These are phyloP conservation scores for Myxozyma sirexii DNA, from an alignment of 805 yeast species.

Conservation along the genomic window DNA sequence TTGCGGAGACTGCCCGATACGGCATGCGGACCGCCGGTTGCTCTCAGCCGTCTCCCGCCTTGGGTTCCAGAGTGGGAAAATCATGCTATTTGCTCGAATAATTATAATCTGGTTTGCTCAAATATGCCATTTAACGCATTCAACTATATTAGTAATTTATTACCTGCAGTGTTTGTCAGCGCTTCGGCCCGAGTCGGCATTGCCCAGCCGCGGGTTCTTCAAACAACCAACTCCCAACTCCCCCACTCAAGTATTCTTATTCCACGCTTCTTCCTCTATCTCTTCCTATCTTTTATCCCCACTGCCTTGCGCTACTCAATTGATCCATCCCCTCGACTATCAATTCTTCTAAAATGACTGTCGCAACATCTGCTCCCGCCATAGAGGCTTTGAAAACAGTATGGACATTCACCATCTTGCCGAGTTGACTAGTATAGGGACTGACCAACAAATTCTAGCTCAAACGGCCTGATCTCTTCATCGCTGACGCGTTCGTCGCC, in stretches of 20 bases:
- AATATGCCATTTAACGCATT: not conserved
- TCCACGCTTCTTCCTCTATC: not conserved
- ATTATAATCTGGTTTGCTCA: not conserved
- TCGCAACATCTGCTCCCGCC: slow-evolving; percentile 5
- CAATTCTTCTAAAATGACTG: not conserved
- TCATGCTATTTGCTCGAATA: not conserved
- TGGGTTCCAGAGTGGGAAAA: no score
- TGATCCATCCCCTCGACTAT: not conserved
- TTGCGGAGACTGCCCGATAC: not conserved
- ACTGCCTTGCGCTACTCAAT: not conserved
- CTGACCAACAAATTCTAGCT: no score
- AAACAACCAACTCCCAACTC: not conserved
- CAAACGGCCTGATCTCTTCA: slow-evolving; percentile 23
- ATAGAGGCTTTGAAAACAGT: slow-evolving; percentile 12
- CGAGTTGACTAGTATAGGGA: not conserved
- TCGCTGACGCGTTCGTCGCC: slow-evolving; percentile 16
- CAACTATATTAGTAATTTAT: not conserved
- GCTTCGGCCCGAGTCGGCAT: slow-evolving; percentile 2
- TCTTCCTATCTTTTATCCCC: not conserved
- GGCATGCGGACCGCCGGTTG: not conserved
- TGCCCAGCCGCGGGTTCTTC: slow-evolving; percentile 9
- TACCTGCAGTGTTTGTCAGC: not conserved
- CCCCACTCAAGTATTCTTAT: not conserved
- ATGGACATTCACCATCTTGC: not conserved
- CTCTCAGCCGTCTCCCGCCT: not conserved